These are phyloP conservation scores for Candida labiduridarum DNA, from an alignment of 1,139 yeast genomes.

Conservation along the genomic window DNA sequence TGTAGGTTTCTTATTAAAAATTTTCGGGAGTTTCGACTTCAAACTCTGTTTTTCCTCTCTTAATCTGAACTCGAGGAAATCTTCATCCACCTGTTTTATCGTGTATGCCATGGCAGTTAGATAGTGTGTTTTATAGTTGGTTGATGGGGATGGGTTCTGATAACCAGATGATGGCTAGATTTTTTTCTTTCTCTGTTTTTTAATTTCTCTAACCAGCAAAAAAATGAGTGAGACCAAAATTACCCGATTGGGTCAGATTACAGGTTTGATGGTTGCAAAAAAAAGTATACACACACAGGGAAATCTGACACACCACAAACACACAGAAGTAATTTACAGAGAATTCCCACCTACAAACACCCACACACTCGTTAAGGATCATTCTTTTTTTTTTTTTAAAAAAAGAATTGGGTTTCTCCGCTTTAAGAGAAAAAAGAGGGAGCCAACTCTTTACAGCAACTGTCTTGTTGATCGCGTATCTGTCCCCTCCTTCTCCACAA, in stretches of 20 bases:
- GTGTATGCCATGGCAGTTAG: slow-evolving; percentile 4
- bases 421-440: not conserved
- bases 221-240: not conserved
- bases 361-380: not conserved
- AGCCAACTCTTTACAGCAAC: not conserved
- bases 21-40: slow-evolving; percentile 1
- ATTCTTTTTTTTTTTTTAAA: not conserved
- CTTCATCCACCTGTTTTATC: slow-evolving; percentile 6
- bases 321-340: not conserved
- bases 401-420: not conserved
- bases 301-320: not conserved
- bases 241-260: not conserved
- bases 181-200: not conserved
- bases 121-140: not conserved
- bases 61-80: not conserved
- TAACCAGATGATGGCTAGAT: not conserved
- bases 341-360: not conserved
- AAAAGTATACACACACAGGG: not conserved
- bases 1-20: slow-evolving; percentile 21
- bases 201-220: not conserved
- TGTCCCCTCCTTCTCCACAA: slow-evolving; percentile 2
- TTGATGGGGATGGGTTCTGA: not conserved
- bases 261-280: slow-evolving; percentile 8
- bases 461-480: not conserved
- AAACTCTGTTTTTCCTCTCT: slow-evolving; percentile 1